These are phyloP conservation scores for Datura wrightii DNA, from an alignment of 257 asterid genomes.

Conservation along the genomic window DNA sequence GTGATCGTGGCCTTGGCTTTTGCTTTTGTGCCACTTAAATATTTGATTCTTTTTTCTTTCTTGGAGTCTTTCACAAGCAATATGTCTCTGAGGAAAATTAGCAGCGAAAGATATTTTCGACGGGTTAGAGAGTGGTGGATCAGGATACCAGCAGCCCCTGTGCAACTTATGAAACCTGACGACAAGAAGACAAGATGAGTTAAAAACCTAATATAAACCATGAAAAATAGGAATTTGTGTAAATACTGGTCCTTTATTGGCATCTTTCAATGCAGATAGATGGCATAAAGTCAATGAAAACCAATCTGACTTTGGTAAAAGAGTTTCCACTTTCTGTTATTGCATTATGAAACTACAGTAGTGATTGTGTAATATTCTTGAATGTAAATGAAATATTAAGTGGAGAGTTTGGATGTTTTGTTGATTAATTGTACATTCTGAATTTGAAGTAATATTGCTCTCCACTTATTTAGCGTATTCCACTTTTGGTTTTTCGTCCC, in stretches of 20 bases:
- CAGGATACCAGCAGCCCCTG: constrained; percentile 91
- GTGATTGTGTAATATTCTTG: constrained; percentile 12
- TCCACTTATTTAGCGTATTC: no score
- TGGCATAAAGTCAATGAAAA: background rate
- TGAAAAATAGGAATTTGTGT: background rate
- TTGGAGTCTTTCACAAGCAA: constrained; percentile 70
- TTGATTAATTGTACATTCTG: background rate
- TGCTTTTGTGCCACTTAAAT: constrained; percentile 57
- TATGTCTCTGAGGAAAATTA: constrained; percentile 67
- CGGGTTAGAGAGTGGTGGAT: constrained; percentile 88
- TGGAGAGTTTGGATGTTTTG: background rate
- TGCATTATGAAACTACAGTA: background rate
- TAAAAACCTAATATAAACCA: background rate
- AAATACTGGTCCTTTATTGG: background rate
- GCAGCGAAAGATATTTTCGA: constrained; percentile 59
- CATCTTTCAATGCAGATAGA: background rate
- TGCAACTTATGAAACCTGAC: constrained; percentile 62
- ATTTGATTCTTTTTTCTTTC: constrained; percentile 50
- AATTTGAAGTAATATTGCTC: background rate
- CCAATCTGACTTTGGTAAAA: background rate
- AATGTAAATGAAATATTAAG: background rate
- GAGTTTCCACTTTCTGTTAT: background rate
- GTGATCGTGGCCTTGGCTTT: constrained; percentile 45
- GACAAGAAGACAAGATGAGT: constrained; percentile 71
- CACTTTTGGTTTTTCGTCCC: no score